Conservation (phyloP, 1,284 basidiomycete species). For the Malassezia yamatoensis region DNA sequence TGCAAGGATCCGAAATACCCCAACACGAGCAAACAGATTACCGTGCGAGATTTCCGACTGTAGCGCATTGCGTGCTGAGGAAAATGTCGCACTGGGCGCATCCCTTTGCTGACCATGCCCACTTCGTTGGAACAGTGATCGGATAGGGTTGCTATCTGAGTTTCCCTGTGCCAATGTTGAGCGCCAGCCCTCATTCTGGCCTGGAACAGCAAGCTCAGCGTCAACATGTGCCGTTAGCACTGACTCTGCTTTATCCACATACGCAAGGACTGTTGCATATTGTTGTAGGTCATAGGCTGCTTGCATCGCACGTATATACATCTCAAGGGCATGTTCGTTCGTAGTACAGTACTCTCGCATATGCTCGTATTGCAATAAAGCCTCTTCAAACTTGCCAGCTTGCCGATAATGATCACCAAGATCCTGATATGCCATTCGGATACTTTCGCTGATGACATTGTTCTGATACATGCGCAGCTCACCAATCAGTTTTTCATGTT, state of each 20-base stretch:
- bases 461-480: slow-evolving; percentile 79
- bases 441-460: slow-evolving; percentile 89
- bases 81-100: background rate
- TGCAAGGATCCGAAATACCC: slow-evolving; percentile 5
- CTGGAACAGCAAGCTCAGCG: slow-evolving; percentile 53
- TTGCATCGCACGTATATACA: slow-evolving; percentile 49
- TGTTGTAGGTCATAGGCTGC: slow-evolving; percentile 72
- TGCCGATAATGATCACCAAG: slow-evolving; percentile 64
- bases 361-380: slow-evolving; percentile 69
- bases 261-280: slow-evolving; percentile 69
- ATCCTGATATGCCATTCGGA: slow-evolving; percentile 76
- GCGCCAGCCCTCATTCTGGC: slow-evolving; percentile 5
- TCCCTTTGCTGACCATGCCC: slow-evolving; percentile 16
- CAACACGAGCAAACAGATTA: slow-evolving; percentile 3
- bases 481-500: slow-evolving; percentile 66
- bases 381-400: slow-evolving; percentile 59
- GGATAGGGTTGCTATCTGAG: slow-evolving; percentile 35
- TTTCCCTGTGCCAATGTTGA: slow-evolving; percentile 20
- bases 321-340: slow-evolving; percentile 71
- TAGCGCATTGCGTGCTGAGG: background rate
- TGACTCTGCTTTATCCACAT: slow-evolving; percentile 79
- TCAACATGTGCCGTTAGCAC: slow-evolving; percentile 60
- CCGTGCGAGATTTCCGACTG: slow-evolving; percentile 2
- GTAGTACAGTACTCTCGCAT: slow-evolving; percentile 76
- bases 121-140: slow-evolving; percentile 42